A percentile compares a stretch with the other conserved stretches of the same genome.
Conservation (phyloP, 768 basidiomycete species). For the Filobasidium wieringae region DNA sequence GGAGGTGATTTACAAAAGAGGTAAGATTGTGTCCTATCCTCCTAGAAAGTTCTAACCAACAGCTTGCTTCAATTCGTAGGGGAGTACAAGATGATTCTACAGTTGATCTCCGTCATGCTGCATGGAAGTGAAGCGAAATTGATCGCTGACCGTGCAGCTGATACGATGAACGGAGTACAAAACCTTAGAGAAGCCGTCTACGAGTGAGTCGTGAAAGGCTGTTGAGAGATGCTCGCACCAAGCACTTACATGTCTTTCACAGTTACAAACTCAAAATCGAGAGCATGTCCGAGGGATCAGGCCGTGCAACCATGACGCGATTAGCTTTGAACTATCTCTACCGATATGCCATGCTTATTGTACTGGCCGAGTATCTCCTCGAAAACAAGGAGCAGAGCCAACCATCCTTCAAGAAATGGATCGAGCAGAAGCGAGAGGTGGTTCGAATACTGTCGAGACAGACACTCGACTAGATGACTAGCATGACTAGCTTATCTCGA, state of each 20-base stretch:
- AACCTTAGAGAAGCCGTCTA: slow-evolving; percentile 91
- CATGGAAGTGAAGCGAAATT: slow-evolving; percentile 84
- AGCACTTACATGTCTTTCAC: background rate
- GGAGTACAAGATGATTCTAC: slow-evolving; percentile 92
- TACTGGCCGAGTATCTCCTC: slow-evolving; percentile 87
- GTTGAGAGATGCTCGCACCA: background rate
- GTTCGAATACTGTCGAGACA: slow-evolving; percentile 31
- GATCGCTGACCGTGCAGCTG: slow-evolving; percentile 75
- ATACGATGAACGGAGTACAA: slow-evolving; percentile 85
- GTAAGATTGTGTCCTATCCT: slow-evolving; percentile 39
- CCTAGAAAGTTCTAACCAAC: background rate
- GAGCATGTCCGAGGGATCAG: slow-evolving; percentile 63
- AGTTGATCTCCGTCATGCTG: slow-evolving; percentile 80
- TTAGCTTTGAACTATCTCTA: slow-evolving; percentile 82
- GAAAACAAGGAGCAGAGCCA: slow-evolving; percentile 43
- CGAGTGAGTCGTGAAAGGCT: slow-evolving; percentile 52
- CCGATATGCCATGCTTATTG: slow-evolving; percentile 74
- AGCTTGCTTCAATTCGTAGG: slow-evolving; percentile 44
- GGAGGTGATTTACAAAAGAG: slow-evolving; percentile 78
- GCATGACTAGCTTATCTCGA: too few relatives aligned
- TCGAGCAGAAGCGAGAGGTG: slow-evolving; percentile 73
- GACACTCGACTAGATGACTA: slow-evolving; percentile 25
- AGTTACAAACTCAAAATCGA: slow-evolving; percentile 88
- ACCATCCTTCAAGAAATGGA: slow-evolving; percentile 65
- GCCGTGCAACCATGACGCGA: slow-evolving; percentile 63